Evolutionary conservation across 352 stramenopile genomes (phyloP), one percentile per base, ranked within the genome.

Genomic region (Phytopythium montanum): DNA sequence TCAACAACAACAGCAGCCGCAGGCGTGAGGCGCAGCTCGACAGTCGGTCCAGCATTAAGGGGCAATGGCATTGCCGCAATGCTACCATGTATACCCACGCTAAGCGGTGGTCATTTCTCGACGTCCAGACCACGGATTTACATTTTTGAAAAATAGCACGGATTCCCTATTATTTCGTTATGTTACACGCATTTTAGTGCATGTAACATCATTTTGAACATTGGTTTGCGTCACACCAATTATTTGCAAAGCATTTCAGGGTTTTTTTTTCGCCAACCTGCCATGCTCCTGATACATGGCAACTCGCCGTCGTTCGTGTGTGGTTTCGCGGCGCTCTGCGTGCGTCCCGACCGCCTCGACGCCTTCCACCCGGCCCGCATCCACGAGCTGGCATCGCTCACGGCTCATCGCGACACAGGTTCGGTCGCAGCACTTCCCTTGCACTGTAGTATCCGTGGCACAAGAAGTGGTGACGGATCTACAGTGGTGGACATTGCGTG

Each of bases 401-500:
- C 9, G 29, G 39, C 50, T 4, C 75, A 85, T 38, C 70, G 64
- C 25, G 53, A 75, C 44, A 83, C 74, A 29, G 46, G 72, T 83
- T 49, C 23, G 41, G 29, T 12, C 44, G n/a, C 28, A 36, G 9
- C 14, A 38, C 26, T 9, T 28, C 7, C 23, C 29, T 21, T 31
- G 56, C 46, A 39, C 28, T 29, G 21, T 44, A 39, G 38, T 44
- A 25, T 16, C 10, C 45, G 25, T 23, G 7, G 31, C 5, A 16
- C 28, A 52, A 23, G 23, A 45, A 3, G n/a, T 29, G 21, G 19
- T 28, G 41, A 41, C 54, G 65, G 16, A 64, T 51, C 31, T 7
- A 7, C 54, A 92, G 85, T 90, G 49, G 79, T 94, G 39, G 85
- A 94, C 52, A 71, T 94, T 34, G 83, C 85, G 34, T 94, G 85